A percentile compares a stretch with the other conserved stretches of the same genome.
These are phyloP conservation scores for Cetradonia linearis DNA, from an alignment of 495 filamentous ascomycete genomes.

Conservation along the genomic window DNA sequence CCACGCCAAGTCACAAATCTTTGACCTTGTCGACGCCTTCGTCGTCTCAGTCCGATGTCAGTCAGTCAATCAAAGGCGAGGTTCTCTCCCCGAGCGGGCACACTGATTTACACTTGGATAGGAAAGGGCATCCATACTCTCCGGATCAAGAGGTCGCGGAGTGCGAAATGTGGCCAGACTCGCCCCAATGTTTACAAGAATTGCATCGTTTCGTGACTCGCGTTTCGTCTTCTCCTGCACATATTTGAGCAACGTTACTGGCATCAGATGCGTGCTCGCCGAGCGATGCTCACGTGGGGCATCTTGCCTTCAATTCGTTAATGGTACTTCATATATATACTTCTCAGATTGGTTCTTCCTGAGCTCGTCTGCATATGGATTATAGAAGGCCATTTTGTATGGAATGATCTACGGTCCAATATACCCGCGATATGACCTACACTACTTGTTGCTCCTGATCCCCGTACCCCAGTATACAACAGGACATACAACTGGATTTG, in stretches of 20 bases:
- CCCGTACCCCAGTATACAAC: not conserved
- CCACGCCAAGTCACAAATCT: not conserved
- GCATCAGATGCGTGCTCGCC: not conserved
- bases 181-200: not conserved
- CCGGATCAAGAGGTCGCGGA: not conserved
- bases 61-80: not conserved
- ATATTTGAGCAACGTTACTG: not conserved
- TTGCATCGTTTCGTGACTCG: not conserved
- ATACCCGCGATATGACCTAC: too few species aligned
- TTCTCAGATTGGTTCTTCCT: not conserved
- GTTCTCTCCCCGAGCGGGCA: not conserved
- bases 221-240: too few species aligned
- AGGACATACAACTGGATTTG: not conserved
- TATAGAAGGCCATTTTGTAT: not conserved
- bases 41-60: not conserved
- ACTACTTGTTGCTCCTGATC: not conserved
- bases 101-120: constrained; percentile 2
- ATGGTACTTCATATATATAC: not conserved
- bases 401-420: not conserved
- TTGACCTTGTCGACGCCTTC: not conserved
- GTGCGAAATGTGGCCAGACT: not conserved
- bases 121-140: not conserved
- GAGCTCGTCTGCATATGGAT: not conserved
- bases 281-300: not conserved
- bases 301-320: not conserved